phyloP scores from a whole-genome alignment of 495 filamentous ascomycete species.

The Penicillium riverlandense region DNA sequence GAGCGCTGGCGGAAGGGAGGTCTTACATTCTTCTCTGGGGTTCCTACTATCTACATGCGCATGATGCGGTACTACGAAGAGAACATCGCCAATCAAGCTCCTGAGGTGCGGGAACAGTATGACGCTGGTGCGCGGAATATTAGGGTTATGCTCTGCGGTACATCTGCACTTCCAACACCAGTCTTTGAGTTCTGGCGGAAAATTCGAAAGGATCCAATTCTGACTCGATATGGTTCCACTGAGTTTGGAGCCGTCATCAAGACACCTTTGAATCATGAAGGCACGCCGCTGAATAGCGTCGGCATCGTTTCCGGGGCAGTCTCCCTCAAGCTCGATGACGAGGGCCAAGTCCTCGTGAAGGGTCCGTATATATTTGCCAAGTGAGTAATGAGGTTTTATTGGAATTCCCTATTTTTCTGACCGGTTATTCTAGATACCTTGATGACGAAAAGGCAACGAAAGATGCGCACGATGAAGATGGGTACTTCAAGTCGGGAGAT shows the following conservation, averaged over 20 bases:
- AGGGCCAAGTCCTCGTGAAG: conserved; percentile 31
- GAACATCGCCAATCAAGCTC: conserved; percentile 10
- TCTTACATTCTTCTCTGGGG: conserved; percentile 40
- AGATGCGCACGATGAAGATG: conserved; percentile 23
- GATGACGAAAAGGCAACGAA: conserved; percentile 32
- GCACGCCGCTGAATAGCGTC: conserved; percentile 27
- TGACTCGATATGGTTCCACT: conserved; percentile 40
- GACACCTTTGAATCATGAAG: conserved; percentile 23
- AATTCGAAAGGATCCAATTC: conserved; percentile 30
- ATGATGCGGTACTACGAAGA: conserved; percentile 40
- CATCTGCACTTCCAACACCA: conserved; percentile 37
- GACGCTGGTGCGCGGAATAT: conserved; percentile 30
- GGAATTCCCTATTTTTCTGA: background rate
- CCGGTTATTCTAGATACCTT: conserved; percentile 25
- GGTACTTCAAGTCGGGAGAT: conserved; percentile 43
- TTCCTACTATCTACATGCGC: conserved; percentile 46
- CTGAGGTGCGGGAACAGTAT: conserved; percentile 22
- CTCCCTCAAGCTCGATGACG: conserved; percentile 27
- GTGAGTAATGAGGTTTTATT: conserved; percentile 3
- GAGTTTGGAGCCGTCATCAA: conserved; percentile 43
- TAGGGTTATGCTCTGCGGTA: conserved; percentile 38
- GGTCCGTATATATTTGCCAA: conserved; percentile 38
- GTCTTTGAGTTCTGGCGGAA: conserved; percentile 40
- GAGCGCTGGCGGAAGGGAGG: conserved; percentile 36
- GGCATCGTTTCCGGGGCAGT: conserved; percentile 35